phyloP scores from a whole-genome alignment of 768 basidiomycete genomes.

The Xerocomellus dryophilus region DNA sequence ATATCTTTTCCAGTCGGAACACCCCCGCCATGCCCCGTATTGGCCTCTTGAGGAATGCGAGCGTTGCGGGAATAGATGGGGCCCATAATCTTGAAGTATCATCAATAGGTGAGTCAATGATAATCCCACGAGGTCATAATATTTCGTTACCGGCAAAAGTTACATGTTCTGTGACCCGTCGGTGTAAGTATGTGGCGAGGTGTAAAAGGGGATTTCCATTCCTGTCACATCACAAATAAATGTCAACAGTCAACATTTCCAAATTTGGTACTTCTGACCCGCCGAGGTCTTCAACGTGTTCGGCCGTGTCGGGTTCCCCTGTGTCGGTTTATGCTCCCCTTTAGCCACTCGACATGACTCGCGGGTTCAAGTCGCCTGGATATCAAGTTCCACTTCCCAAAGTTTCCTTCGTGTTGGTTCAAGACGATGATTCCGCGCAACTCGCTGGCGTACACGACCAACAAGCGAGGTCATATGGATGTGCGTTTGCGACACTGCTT shows the following conservation, averaged over 20 bases:
- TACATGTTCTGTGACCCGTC: too few species aligned
- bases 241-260: constrained; percentile 14
- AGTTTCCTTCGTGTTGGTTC: constrained; percentile 62
- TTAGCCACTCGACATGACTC: constrained; percentile 33
- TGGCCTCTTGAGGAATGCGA: not conserved
- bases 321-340: constrained; percentile 9
- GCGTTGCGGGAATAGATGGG: not conserved
- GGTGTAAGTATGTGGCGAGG: too few species aligned
- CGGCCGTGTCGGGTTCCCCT: constrained; percentile 19
- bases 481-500: constrained; percentile 42
- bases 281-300: constrained; percentile 3
- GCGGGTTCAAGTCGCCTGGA: constrained; percentile 36
- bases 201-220: constrained; percentile 16
- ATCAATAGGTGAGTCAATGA: not conserved
- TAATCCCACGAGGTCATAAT: not conserved
- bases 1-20: not conserved
- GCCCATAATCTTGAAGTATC: not conserved
- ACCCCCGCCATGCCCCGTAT: not conserved
- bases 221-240: constrained; percentile 6
- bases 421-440: constrained; percentile 59
- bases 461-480: constrained; percentile 68
- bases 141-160: not conserved
- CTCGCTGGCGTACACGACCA: constrained; percentile 62
- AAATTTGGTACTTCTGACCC: constrained; percentile 16
- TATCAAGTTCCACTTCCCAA: constrained; percentile 51